A percentile compares a stretch with the other conserved stretches of the same genome.
These are phyloP conservation scores for Aspergillus carbonarius DNA, from an alignment of 2,329 filamentous ascomycete species.

Conservation along the genomic window DNA sequence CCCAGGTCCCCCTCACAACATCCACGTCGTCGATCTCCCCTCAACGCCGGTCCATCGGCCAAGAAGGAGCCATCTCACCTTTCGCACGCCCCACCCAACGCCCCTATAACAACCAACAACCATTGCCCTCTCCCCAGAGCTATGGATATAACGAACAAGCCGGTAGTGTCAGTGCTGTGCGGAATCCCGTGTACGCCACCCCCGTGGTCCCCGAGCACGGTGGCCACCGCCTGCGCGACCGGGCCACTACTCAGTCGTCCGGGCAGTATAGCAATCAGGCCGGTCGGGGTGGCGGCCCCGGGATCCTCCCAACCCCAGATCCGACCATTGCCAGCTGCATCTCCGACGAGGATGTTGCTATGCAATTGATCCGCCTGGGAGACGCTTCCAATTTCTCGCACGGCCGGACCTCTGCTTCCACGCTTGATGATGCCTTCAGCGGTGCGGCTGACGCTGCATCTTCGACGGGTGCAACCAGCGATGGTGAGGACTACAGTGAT, in stretches of 20 bases:
- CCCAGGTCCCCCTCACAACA: slow-evolving; percentile 88
- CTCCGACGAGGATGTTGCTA: slow-evolving; percentile 95
- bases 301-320: slow-evolving; percentile 85
- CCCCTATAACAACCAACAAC: slow-evolving; percentile 72
- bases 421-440: slow-evolving; percentile 89
- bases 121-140: slow-evolving; percentile 79
- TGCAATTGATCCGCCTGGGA: slow-evolving; percentile 93
- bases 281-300: slow-evolving; percentile 44
- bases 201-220: slow-evolving; percentile 56
- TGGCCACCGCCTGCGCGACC: slow-evolving; percentile 65
- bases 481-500: slow-evolving; percentile 64
- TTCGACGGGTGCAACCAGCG: slow-evolving; percentile 80
- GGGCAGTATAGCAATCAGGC: slow-evolving; percentile 42
- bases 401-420: slow-evolving; percentile 88
- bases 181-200: slow-evolving; percentile 58
- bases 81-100: slow-evolving; percentile 75
- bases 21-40: slow-evolving; percentile 98
- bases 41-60: slow-evolving; percentile 75
- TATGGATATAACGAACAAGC: slow-evolving; percentile 57
- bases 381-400: slow-evolving; percentile 93
- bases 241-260: slow-evolving; percentile 55
- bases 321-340: slow-evolving; percentile 97
- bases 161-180: slow-evolving; percentile 36
- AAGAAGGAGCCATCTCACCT: slow-evolving; percentile 65
- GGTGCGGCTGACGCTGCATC: slow-evolving; percentile 82